Evolutionary conservation across 306 rosid genomes (phyloP), one percentile per base, ranked within the genome.

Genomic region (Nissolia schottii): DNA sequence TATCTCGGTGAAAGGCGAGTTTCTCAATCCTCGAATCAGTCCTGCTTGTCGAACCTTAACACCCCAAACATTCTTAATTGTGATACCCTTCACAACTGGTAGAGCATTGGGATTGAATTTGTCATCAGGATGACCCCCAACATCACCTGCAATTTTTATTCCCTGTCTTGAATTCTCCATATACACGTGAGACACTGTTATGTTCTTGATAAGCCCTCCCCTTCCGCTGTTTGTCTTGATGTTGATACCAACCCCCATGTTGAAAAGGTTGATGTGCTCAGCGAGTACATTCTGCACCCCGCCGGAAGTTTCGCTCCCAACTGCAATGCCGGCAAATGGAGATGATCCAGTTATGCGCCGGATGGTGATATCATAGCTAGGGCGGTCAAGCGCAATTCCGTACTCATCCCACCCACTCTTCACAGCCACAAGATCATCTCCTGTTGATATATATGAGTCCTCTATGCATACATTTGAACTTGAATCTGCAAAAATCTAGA

Each of bases 321-420:
- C 34, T 0, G 92, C 92, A 9, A 89, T 85, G 70, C 90, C 96
- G 0, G 85, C 34, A 70, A 89, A 89, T 5, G 96, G 96, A 22
- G 88, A 81, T 22, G 96, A 85, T 23, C 96, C 96, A 0, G 77
- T 75, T 8, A 89, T 23, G 43, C 96, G 80, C 16, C 96, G 84
- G 77, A 89, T 83, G 31, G 92, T 89, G 71, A 89, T 87, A 59
- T 19, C 82, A 1, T 64, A 56, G 63, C 96, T 87, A 9, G 66
- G 82, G 46, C 82, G 88, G 12, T 89, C 90, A 12, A 81, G 87
- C 46, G 90, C 86, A 18, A 89, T 89, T 1, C 96, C 92, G 3
- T 89, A 89, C 48, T 89, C 80, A 64, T 89, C 96, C 96, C 96
- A 87, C 14, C 96, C 92, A 34, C 96, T 89, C 82, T 89, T 89